Base-by-base conservation (phyloP, 345 rosid species). In the Euclidium syriacum region DNA sequence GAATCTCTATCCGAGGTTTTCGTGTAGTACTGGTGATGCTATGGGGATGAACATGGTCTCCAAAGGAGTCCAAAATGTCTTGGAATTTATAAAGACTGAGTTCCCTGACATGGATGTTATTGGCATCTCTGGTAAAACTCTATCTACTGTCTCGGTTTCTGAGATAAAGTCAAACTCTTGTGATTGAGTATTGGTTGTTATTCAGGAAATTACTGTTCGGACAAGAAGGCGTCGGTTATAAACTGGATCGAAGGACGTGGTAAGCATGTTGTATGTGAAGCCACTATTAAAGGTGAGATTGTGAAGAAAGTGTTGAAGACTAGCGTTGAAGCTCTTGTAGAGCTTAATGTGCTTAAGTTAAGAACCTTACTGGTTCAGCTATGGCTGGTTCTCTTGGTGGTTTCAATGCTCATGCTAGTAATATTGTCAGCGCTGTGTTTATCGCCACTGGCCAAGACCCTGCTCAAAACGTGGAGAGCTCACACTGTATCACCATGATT, bases 371-470 rank as follows among this genome's bases (percentile, higher is more conserved):
- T 2, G 91, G 95, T 51, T 87, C 95, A 16, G 95, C 95, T 11
- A 20, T 87, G 71, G 95, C 95, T 6, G 95, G 95, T 14, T 64
- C 91, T 62, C 80, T 87, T 4, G 95, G 91, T 11, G 95, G 95
- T 1, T 87, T 85, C 65, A 87, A 87, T 33, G 95, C 95, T 32
- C 91, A 87, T 35, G 87, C 95, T 8, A 75, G 87, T 60, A 87
- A 87, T 49, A 81, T 87, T 2, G 89, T 87, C 6, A 71, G 83
- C 1, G 91, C 91, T 32, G 54, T 87, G 24, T 87, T 66, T 51
- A 58, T 87, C 20, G 95, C 91, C 24, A 87, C 89, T 5, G 95
- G 95, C 10, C 95, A 87, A 71, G 95, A 87, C 49, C 91, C 95
- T 5, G 95, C 91, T 22, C 91, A 87, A 62, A 87, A 87, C 40